Evolutionary conservation across 1,284 basidiomycete genomes (phyloP).

Genomic region (Boletus smithii): DNA sequence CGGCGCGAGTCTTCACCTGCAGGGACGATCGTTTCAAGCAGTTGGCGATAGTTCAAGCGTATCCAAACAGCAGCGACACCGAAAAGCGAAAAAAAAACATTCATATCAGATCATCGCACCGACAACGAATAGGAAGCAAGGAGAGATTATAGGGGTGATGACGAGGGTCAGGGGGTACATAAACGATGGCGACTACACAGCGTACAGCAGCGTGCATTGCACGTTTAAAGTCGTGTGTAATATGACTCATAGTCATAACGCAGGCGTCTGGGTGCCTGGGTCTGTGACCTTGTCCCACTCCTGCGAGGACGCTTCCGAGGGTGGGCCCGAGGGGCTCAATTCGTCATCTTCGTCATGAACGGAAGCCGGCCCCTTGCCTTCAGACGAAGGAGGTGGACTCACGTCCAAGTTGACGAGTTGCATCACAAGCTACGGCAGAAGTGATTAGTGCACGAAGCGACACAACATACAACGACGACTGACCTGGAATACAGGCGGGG

Average conservation of each 20-base stretch:
- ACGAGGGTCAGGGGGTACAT: conserved; percentile 24
- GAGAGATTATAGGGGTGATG: conserved; percentile 19
- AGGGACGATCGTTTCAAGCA: conserved; percentile 15
- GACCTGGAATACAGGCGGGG: conserved; percentile 82
- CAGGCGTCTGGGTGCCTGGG: conserved; percentile 53
- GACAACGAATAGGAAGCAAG: conserved; percentile 24
- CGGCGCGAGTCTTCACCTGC: conserved; percentile 62
- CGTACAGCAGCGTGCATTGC: conserved; percentile 31
- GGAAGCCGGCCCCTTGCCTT: conserved; percentile 32
- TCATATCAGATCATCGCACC: conserved; percentile 63
- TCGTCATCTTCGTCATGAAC: conserved; percentile 45
- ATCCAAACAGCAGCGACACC: conserved; percentile 27
- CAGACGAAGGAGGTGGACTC: conserved; percentile 56
- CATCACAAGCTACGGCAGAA: conserved; percentile 65
- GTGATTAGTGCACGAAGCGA: conserved; percentile 1
- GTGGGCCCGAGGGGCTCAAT: conserved; percentile 62
- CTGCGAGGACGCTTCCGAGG: conserved; percentile 78
- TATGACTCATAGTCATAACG: conserved; percentile 35
- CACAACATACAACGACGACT: conserved; percentile 15
- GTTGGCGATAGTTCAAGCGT: conserved; percentile 15
- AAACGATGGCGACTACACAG: conserved; percentile 31
- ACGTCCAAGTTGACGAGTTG: conserved; percentile 87
- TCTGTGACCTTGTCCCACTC: conserved; percentile 84
- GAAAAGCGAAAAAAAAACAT: conserved; percentile 35
- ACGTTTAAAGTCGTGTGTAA: conserved; percentile 32